Evolutionary conservation across 345 rosid genomes (phyloP).

Genomic region (Aquilaria malaccensis): DNA sequence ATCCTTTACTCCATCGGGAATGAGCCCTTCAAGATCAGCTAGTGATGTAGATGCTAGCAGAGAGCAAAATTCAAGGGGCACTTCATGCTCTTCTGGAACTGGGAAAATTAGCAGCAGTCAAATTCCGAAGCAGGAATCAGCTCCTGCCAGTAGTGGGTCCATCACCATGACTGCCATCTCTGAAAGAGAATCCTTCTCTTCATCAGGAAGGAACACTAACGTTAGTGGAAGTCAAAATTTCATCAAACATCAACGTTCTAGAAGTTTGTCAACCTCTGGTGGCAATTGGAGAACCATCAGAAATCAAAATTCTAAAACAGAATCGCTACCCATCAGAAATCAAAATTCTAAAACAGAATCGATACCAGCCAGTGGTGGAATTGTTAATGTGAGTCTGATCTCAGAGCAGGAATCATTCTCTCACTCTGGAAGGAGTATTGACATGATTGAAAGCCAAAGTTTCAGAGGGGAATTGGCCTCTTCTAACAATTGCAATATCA

Average conservation of each 20-base stretch:
- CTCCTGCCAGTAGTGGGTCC: not conserved
- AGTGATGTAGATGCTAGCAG: not conserved
- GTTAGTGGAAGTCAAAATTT: not conserved
- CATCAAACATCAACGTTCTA: not conserved
- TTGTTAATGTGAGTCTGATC: not conserved
- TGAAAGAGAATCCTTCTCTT: slow-evolving; percentile 1
- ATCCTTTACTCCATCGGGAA: no score
- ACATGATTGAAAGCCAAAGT: slow-evolving; percentile 9
- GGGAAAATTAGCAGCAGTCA: not conserved
- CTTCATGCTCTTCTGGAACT: not conserved
- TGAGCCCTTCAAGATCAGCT: not conserved
- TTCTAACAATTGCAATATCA: not conserved
- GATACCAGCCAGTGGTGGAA: slow-evolving; percentile 1
- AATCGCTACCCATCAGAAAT: not conserved
- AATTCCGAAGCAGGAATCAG: slow-evolving; percentile 10
- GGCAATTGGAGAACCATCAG: not conserved
- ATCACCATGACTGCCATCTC: slow-evolving; percentile 1
- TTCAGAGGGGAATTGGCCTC: slow-evolving; percentile 5
- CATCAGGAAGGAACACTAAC: not conserved
- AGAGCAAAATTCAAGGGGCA: slow-evolving; percentile 1
- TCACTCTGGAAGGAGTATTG: slow-evolving; percentile 2
- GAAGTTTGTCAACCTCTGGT: slow-evolving; percentile 12
- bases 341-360: slow-evolving; percentile 5
- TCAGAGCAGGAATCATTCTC: slow-evolving; percentile 4
- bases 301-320: slow-evolving; percentile 9